Percentiles rank a stretch among this genome's conserved stretches.
Evolutionary conservation across 495 filamentous ascomycete genomes (phyloP).

Genomic region (Trypethelium eluteriae): DNA sequence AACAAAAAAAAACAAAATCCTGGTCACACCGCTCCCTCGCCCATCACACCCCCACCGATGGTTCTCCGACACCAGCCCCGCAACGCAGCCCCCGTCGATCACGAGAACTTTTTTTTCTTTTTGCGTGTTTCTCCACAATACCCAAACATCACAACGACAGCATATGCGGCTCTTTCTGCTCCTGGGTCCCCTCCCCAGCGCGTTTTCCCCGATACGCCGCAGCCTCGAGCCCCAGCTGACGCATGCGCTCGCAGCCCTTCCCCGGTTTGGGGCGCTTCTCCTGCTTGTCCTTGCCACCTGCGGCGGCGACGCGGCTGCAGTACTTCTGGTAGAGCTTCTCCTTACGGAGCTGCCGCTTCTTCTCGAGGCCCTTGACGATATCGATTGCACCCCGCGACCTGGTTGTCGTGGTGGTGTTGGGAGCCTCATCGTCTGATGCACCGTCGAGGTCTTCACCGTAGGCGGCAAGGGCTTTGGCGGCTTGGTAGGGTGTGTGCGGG

Average conservation of each 20-base stretch:
- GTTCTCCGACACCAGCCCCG: too few relatives aligned
- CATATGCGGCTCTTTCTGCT: constrained; percentile 23
- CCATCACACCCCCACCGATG: too few relatives aligned
- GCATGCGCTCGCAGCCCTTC: constrained; percentile 87
- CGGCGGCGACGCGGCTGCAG: constrained; percentile 55
- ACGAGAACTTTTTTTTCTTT: too few relatives aligned
- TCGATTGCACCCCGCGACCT: constrained; percentile 72
- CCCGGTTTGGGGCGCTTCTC: constrained; percentile 55
- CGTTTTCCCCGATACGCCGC: constrained; percentile 26
- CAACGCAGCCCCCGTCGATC: too few relatives aligned
- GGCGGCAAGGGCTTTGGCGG: background rate
- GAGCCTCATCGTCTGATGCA: constrained; percentile 23
- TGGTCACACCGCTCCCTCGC: too few relatives aligned
- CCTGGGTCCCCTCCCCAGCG: background rate
- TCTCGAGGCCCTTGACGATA: constrained; percentile 92
- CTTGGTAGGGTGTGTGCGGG: constrained; percentile 26
- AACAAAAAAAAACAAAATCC: too few relatives aligned
- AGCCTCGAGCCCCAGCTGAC: constrained; percentile 76
- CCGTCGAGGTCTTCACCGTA: constrained; percentile 16
- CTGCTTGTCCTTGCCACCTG: constrained; percentile 23
- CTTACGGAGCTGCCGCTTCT: constrained; percentile 81
- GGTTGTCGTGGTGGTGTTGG: constrained; percentile 20
- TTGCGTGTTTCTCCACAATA: too few relatives aligned
- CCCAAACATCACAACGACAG: constrained; percentile 18
- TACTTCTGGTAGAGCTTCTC: constrained; percentile 85